Conservation (phyloP, 495 filamentous ascomycete species). For the Xylaria venustula region DNA sequence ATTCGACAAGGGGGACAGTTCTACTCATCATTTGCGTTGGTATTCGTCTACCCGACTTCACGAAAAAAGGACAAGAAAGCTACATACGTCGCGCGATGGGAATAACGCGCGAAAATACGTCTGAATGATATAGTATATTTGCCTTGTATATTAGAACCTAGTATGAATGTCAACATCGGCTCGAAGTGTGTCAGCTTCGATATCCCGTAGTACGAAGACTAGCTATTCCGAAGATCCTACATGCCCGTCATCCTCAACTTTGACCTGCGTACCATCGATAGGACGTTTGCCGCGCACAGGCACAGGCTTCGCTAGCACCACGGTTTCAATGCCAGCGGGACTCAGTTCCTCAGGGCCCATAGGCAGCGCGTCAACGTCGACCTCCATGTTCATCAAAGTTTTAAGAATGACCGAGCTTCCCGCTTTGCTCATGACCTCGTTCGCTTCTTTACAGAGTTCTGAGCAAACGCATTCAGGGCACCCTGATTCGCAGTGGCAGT, state of each 20-base stretch:
- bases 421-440: conserved; percentile 91
- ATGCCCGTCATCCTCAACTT: conserved; percentile 1
- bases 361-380: conserved; percentile 73
- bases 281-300: conserved; percentile 24
- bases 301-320: conserved; percentile 69
- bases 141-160: too few relatives aligned
- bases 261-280: conserved; percentile 19
- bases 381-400: conserved; percentile 68
- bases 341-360: conserved; percentile 72
- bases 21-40: too few relatives aligned
- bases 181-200: too few relatives aligned
- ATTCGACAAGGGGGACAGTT: too few relatives aligned
- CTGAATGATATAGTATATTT: too few relatives aligned
- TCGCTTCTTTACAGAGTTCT: conserved; percentile 83
- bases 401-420: conserved; percentile 79
- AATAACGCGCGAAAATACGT: too few relatives aligned
- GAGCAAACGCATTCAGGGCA: conserved; percentile 86
- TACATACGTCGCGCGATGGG: too few relatives aligned
- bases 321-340: conserved; percentile 78
- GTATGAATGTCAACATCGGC: too few relatives aligned
- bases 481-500: conserved; percentile 67
- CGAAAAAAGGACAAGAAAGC: too few relatives aligned
- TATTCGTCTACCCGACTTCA: too few relatives aligned
- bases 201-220: too few relatives aligned
- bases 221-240: background rate